These are phyloP conservation scores for Micractinium sp. DNA, from an alignment of 139 green algal genomes.

Conservation along the genomic window DNA sequence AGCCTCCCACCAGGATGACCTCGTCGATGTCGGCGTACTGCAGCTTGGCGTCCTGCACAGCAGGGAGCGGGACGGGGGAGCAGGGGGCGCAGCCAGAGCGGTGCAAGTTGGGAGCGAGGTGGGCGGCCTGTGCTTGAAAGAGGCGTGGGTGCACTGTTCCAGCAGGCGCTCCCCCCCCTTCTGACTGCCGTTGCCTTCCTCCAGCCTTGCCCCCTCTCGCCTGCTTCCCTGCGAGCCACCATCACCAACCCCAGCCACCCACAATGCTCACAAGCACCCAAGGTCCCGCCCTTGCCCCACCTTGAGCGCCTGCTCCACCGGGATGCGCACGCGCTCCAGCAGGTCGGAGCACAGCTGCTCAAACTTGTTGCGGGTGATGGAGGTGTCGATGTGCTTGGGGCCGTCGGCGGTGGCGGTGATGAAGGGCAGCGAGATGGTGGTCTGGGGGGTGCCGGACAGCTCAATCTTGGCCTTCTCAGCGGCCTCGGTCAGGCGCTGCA, in stretches of 20 bases:
- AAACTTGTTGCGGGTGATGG: constrained; percentile 88
- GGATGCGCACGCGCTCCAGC: constrained; percentile 85
- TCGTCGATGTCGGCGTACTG: constrained; percentile 88
- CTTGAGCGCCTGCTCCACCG: constrained; percentile 92
- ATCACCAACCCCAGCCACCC: background rate
- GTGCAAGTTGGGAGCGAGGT: background rate
- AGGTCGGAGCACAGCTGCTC: constrained; percentile 96
- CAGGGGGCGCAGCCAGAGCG: background rate
- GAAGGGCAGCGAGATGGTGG: constrained; percentile 97
- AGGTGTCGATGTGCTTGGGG: constrained; percentile 99
- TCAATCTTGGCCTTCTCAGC: constrained; percentile 99
- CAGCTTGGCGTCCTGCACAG: constrained; percentile 88
- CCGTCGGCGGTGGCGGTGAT: constrained; percentile 99
- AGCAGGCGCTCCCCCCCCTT: no score
- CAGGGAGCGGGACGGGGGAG: background rate
- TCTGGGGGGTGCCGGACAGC: constrained; percentile 84
- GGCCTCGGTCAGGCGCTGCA: constrained; percentile 95
- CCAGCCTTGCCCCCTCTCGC: no score
- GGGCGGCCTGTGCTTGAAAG: background rate
- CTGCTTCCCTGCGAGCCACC: background rate
- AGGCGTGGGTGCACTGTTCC: background rate
- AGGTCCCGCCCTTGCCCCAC: constrained; percentile 32
- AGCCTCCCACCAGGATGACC: constrained; percentile 96
- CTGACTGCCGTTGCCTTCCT: no score
- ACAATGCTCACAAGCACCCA: background rate